These are phyloP conservation scores for Colletotrichum cuscutae DNA, from an alignment of 2,329 filamentous ascomycete species.

Conservation along the genomic window DNA sequence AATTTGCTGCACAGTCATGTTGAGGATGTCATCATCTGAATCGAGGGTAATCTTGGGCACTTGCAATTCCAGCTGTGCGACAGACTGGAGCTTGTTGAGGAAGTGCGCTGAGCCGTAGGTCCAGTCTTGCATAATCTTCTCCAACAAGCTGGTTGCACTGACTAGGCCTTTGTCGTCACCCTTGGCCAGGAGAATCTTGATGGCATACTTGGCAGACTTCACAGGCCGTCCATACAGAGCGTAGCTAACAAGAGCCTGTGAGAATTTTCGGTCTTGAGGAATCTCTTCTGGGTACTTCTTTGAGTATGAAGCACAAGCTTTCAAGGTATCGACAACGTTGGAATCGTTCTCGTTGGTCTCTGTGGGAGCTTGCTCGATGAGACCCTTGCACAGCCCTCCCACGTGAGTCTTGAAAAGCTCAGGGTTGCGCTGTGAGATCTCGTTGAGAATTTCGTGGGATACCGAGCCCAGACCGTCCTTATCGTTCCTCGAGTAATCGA, in stretches of 20 bases:
- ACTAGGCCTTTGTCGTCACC: conserved; percentile 79
- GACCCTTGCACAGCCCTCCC: conserved; percentile 87
- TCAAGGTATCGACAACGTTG: conserved; percentile 87
- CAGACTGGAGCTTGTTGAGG: conserved; percentile 76
- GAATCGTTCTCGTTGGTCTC: conserved; percentile 74
- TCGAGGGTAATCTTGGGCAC: conserved; percentile 79
- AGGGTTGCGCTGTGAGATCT: conserved; percentile 90
- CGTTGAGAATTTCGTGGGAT: conserved; percentile 89
- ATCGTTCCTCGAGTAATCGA: conserved; percentile 87
- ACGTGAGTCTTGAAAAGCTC: conserved; percentile 94
- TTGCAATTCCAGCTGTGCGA: conserved; percentile 81
- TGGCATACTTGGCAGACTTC: conserved; percentile 90
- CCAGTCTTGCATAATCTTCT: conserved; percentile 79
- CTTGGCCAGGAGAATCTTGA: conserved; percentile 87
- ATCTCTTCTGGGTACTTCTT: conserved; percentile 87
- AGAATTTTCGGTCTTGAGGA: conserved; percentile 82
- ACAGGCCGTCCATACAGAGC: conserved; percentile 84
- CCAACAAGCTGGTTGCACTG: conserved; percentile 84
- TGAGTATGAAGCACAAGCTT: conserved; percentile 92
- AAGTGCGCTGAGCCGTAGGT: conserved; percentile 79
- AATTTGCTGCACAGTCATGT: conserved; percentile 80
- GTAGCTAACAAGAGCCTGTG: conserved; percentile 83
- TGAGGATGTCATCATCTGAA: conserved; percentile 79
- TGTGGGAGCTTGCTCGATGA: conserved; percentile 83
- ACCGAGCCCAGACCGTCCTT: conserved; percentile 80